Conservation (phyloP, 139 green algal genomes). For the Micractinium conductrix region DNA sequence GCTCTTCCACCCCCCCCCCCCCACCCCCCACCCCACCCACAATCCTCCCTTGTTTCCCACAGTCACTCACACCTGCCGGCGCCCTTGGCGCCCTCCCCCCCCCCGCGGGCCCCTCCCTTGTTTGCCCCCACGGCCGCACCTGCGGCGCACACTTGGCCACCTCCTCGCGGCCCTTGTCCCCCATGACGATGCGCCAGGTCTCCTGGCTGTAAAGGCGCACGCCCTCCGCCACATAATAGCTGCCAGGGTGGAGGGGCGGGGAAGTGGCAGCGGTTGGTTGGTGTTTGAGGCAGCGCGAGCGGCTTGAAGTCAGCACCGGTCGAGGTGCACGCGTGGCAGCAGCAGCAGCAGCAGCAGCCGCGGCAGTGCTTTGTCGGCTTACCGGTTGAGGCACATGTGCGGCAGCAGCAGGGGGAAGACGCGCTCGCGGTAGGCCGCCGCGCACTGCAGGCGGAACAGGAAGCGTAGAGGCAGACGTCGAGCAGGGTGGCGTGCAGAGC, state of each 20-base stretch:
- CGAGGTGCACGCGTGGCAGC: no score
- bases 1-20: constrained; percentile 54
- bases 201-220: constrained; percentile 86
- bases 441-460: background rate
- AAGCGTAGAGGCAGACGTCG: background rate
- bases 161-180: constrained; percentile 58
- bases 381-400: constrained; percentile 92
- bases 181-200: constrained; percentile 84
- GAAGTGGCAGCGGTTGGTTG: no score
- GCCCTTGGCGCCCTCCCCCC: background rate
- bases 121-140: no score
- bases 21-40: constrained; percentile 23
- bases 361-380: background rate
- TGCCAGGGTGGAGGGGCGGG: background rate
- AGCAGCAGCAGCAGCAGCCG: no score
- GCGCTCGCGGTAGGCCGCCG: constrained; percentile 36
- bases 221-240: constrained; percentile 92
- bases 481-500: background rate
- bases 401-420: constrained; percentile 75
- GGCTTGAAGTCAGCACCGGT: no score
- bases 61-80: background rate
- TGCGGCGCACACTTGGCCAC: constrained; percentile 61
- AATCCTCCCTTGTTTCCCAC: no score
- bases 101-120: no score
- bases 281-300: no score